phyloP scores from a whole-genome alignment of 2,329 filamentous ascomycete species.

The Paecilomyces formosus region DNA sequence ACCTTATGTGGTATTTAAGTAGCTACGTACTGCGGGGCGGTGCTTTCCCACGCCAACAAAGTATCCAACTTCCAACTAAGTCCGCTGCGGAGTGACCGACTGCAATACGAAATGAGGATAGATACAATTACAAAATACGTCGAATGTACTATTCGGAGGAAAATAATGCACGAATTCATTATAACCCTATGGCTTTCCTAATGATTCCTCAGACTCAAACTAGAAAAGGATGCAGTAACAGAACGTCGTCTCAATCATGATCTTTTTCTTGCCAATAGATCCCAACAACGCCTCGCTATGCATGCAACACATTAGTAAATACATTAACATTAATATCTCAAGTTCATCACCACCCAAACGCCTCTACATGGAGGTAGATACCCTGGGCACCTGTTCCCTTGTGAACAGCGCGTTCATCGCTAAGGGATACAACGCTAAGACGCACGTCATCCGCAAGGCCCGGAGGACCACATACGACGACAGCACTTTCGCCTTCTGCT shows the following conservation, averaged over 20 bases:
- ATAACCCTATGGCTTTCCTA: not conserved
- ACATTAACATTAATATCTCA: not conserved
- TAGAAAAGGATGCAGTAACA: not conserved
- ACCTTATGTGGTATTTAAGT: too few species aligned
- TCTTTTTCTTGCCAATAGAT: not conserved
- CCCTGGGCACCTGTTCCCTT: slow-evolving; percentile 61
- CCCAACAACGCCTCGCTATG: not conserved
- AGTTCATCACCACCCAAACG: slow-evolving; percentile 39
- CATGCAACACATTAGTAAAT: not conserved
- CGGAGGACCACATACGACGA: slow-evolving; percentile 55
- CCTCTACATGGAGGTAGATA: slow-evolving; percentile 53
- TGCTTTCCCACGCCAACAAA: not conserved
- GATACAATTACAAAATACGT: not conserved
- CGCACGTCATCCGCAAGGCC: slow-evolving; percentile 50
- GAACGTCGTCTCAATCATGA: not conserved
- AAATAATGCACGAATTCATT: not conserved
- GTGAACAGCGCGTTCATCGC: slow-evolving; percentile 59
- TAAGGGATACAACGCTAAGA: slow-evolving; percentile 47
- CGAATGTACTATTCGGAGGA: not conserved
- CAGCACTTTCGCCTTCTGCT: slow-evolving; percentile 54
- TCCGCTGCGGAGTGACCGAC: not conserved
- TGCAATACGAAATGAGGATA: not conserved
- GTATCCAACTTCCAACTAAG: not conserved
- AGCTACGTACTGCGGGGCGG: not conserved
- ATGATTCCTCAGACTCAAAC: not conserved